Base-by-base conservation (phyloP, 1,284 basidiomycete species). In the Porodaedalea pini region DNA sequence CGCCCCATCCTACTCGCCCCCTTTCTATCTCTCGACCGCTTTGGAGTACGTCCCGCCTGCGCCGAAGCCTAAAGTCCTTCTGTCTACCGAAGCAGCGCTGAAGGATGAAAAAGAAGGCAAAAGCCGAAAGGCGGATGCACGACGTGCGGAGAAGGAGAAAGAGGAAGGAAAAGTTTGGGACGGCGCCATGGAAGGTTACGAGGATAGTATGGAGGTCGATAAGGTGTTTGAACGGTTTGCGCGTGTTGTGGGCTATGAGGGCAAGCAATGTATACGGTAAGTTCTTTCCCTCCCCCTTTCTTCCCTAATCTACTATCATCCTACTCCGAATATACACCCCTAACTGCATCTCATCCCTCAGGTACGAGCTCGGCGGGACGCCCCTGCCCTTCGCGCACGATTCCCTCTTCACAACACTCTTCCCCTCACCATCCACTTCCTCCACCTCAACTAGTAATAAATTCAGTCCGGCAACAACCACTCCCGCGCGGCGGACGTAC, bases 171-270 rank as follows among this genome's bases (percentile, higher is more conserved):
- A 79, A 55, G 76, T 77, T 49, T 68, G 74, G 5, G 74, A 71
- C 1, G 90, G 86, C 87, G 71, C 73, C 2, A 72, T 79, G 7
- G 91, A 94, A 69, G 75, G 78, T 13, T 94, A 90, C 65, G 91
- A 92, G 69, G 83, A 88, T 66, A 88, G 88, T 32, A 67, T 87
- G 54, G 77, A 87, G 31, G 75, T 88, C 29, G 91, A 94, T 68
- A 80, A 81, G 49, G 80, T 88, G 1, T 94, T 94, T 67, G 84
- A 90, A 62, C 77, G 80, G n/a, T 94, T 94, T 67, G 82, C 79
- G 51, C 81, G 82, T 66, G 77, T 89, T 27, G 82, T 88, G 10
- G 77, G 72, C 36, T 76, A 78, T 62, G 83, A 88, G 66, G 82
- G 83, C 32, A 78, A 85, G 61, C 92, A 94, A 66, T 91, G 90